A percentile compares a stretch with the other conserved stretches of the same genome.
Conservation (phyloP, 225 moss, liverwort and hornwort genomes). For the Antitrichia curtipendula region DNA sequence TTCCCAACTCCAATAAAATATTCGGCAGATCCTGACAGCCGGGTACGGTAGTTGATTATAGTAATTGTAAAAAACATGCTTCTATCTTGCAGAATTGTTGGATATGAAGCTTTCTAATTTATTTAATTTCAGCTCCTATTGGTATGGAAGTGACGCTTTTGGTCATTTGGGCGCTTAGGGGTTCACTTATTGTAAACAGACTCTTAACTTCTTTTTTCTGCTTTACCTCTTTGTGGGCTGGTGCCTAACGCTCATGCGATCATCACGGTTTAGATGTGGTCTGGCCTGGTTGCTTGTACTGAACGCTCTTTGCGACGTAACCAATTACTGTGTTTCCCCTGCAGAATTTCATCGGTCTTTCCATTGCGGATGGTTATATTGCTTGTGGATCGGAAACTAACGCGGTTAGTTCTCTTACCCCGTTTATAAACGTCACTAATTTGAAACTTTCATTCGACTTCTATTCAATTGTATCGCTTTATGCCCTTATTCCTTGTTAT, state of each 20-base stretch:
- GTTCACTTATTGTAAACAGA: neutral
- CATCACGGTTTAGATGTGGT: neutral
- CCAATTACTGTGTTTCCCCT: neutral
- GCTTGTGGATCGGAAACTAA: conserved; percentile 96
- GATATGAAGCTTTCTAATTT: neutral
- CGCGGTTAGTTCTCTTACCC: conserved; percentile 32
- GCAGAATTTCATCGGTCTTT: conserved; percentile 97
- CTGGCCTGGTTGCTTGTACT: neutral
- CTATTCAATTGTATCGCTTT: neutral
- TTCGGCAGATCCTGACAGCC: neutral
- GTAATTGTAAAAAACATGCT: no score
- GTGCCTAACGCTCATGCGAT: neutral
- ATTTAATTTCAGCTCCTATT: neutral
- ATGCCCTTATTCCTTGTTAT: neutral
- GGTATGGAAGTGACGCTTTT: neutral
- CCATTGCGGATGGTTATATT: conserved; percentile 89
- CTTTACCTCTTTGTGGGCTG: neutral
- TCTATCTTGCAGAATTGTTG: neutral
- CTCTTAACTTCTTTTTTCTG: neutral
- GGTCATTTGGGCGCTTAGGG: neutral
- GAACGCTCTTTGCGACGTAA: neutral
- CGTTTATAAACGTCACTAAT: neutral
- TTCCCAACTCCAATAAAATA: neutral
- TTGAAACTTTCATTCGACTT: neutral
- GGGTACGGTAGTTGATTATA: neutral